Percentiles rank a stretch among this genome's conserved stretches.
phyloP scores from a whole-genome alignment of 768 basidiomycete genomes.

The Pleurotus sapidus region DNA sequence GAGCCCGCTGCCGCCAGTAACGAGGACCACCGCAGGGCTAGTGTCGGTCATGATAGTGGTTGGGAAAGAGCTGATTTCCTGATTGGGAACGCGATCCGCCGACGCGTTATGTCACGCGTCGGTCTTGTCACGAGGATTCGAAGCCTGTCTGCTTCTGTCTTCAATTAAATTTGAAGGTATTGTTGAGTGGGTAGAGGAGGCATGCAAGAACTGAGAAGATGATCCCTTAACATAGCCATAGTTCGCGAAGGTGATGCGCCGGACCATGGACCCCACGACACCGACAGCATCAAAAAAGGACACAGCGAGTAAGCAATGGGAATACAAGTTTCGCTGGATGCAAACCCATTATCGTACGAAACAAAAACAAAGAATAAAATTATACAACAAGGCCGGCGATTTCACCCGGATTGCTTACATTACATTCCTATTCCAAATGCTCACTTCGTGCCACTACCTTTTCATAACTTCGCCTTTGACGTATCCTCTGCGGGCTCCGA shows the following conservation, averaged over 20 bases:
- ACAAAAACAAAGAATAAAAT: not conserved
- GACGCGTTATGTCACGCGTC: not conserved
- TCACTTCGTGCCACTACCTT: conserved; percentile 30
- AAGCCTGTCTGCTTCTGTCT: not conserved
- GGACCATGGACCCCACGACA: too few species aligned
- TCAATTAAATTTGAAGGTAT: too few species aligned
- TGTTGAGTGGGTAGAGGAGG: too few species aligned
- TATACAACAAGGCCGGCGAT: not conserved
- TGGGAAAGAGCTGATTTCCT: not conserved
- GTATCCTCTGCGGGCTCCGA: conserved; percentile 42
- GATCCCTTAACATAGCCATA: too few species aligned
- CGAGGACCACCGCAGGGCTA: conserved; percentile 55
- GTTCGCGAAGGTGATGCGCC: too few species aligned
- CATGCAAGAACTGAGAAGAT: too few species aligned
- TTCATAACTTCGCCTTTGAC: conserved; percentile 50
- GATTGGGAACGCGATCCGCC: not conserved
- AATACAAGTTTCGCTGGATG: not conserved
- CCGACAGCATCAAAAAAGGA: not conserved
- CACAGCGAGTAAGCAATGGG: conserved; percentile 6
- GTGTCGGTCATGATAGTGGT: not conserved
- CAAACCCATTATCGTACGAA: not conserved
- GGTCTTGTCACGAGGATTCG: not conserved
- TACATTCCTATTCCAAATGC: conserved; percentile 9
- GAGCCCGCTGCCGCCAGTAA: conserved; percentile 84
- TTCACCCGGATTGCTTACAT: conserved; percentile 1